Conservation (phyloP, 352 stramenopile genomes). For the Pythium sp. region DNA sequence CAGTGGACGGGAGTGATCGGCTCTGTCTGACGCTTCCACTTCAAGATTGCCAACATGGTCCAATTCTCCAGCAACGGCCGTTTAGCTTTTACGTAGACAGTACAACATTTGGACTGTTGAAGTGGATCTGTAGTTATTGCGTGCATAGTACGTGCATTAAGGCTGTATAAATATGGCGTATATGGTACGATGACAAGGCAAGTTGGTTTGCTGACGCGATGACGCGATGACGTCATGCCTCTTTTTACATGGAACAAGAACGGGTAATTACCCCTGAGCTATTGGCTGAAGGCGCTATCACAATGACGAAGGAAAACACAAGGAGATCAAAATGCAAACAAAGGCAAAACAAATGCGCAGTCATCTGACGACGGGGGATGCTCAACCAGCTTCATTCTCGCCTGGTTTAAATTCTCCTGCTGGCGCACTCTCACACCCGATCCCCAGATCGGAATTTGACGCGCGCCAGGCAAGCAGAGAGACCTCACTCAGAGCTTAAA, state of each 20-base stretch:
- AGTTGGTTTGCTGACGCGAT: neutral
- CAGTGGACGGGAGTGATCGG: neutral
- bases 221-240: constrained; percentile 18
- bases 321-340: neutral
- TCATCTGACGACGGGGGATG: neutral
- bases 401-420: neutral
- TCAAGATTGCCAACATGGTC: neutral
- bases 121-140: too few species aligned
- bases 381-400: neutral
- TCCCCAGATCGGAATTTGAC: constrained; percentile 17
- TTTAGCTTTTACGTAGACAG: neutral
- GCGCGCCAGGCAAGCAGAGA: constrained; percentile 1
- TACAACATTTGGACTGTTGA: neutral
- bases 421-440: neutral
- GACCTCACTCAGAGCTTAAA: neutral
- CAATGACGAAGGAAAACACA: constrained; percentile 2
- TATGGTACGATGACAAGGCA: neutral
- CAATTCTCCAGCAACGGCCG: neutral
- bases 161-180: too few species aligned
- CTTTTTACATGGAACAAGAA: constrained; percentile 12
- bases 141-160: too few species aligned
- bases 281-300: constrained; percentile 5
- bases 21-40: neutral
- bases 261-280: constrained; percentile 12
- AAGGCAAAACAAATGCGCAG: constrained; percentile 1